Evolutionary conservation across 208 protist species (phyloP).

Genomic region (Trypanosoma vivax): DNA sequence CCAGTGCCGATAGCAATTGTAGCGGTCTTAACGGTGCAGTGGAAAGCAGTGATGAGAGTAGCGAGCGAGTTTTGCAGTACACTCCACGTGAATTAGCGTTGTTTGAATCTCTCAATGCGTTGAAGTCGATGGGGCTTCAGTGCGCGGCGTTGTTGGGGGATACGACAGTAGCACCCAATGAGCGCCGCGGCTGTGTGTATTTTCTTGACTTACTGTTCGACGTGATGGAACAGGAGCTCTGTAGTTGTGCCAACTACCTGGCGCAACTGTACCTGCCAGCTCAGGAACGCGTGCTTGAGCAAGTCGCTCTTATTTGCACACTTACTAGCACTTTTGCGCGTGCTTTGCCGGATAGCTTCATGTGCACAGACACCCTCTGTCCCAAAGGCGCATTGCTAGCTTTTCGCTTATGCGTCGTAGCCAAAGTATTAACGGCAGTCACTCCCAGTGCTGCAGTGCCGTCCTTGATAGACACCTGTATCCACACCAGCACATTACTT

Average conservation of each 20-base stretch:
- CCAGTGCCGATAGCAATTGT: too few relatives aligned
- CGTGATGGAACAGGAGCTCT: conserved; percentile 19
- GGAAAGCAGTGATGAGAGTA: conserved; percentile 14
- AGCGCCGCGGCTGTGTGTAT: conserved; percentile 22
- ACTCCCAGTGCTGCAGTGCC: neutral
- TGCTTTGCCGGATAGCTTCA: conserved; percentile 21
- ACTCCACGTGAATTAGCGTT: conserved; percentile 25
- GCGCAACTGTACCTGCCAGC: neutral
- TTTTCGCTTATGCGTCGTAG: conserved; percentile 15
- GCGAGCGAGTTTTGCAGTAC: conserved; percentile 12
- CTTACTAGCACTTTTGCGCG: conserved; percentile 28
- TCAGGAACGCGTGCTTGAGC: conserved; percentile 26
- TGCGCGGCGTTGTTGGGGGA: conserved; percentile 24
- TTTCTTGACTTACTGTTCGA: conserved; percentile 24
- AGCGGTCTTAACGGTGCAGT: neutral
- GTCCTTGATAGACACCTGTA: conserved; percentile 13
- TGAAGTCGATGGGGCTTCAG: conserved; percentile 39
- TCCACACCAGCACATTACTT: conserved; percentile 18
- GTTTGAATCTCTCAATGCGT: conserved; percentile 24
- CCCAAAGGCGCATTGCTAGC: conserved; percentile 10
- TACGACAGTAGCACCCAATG: conserved; percentile 6
- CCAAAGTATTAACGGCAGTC: conserved; percentile 9
- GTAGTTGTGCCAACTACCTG: conserved; percentile 11
- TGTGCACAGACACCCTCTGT: conserved; percentile 5
- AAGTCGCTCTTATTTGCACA: conserved; percentile 30